Evolutionary conservation across 2,329 filamentous ascomycete genomes (phyloP), one percentile per base, ranked within the genome.

Genomic region (Verticillium isaacii): DNA sequence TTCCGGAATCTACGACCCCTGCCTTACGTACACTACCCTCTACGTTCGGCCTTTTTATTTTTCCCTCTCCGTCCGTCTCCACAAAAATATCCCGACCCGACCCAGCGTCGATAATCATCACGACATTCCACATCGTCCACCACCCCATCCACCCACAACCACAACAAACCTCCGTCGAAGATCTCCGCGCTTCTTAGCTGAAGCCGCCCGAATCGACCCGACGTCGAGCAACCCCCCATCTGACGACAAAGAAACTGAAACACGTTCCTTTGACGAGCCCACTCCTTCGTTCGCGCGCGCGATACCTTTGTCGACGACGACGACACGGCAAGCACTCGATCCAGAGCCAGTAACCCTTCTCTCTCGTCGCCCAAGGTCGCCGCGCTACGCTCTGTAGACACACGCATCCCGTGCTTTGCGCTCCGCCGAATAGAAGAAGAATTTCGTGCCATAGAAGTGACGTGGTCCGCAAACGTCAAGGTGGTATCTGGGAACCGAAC

Each of bases 1-100:
- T 77, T 81, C 78, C 77, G 80, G 81, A 84, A 83, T 77, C 79
- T 76, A 79, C 80, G 80, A 84, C 80, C 79, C 75, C 77, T 78
- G 80, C 80, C 80, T 72, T 81, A 78, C 78, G 79, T 80, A 81
- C 73, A 75, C 74, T 72, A 76, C 75, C 73, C 45, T 50, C 73
- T 73, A 73, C 78, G 77, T 81, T 75, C 71, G 79, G 78, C 76
- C 77, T 72, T 73, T 71, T 71, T 69, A 74, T 74, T 73, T 71
- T 70, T 69, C 72, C 68, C 68, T 70, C 69, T 64, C 65, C 29
- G 29, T 6, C 65, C 67, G 64, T 72, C 67, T 23, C 45, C 45
- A 50, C 45, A 50, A 50, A 50, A 50, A 50, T 5, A 17, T n/a
- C 19, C 68, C 66, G 64, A 66, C 52, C 62, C 65, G 67, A 68